Evolutionary conservation across 768 basidiomycete species (phyloP).

Genomic region (Boletus pseudopeckii): DNA sequence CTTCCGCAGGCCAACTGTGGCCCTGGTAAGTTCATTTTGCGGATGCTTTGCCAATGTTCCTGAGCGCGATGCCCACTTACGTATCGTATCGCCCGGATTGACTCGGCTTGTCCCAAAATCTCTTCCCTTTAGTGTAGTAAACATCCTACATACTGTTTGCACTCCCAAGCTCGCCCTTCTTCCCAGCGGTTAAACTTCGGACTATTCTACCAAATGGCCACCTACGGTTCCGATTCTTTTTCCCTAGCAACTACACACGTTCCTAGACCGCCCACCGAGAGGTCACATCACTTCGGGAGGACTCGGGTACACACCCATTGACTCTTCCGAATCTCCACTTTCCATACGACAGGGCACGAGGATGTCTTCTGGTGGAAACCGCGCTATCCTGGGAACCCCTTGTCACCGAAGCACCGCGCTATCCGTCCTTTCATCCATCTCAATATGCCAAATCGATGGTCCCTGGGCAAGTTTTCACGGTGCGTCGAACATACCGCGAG

Average conservation of each 20-base stretch:
- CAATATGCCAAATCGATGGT: constrained; percentile 11
- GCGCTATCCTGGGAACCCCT: constrained; percentile 10
- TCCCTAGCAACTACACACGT: neutral
- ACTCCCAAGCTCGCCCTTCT: neutral
- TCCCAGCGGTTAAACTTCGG: neutral
- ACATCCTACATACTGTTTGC: neutral
- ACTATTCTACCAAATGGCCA: neutral
- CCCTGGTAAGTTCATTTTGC: constrained; percentile 14
- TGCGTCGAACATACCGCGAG: neutral
- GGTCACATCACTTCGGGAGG: constrained; percentile 7
- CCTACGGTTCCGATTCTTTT: neutral
- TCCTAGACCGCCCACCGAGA: constrained; percentile 1
- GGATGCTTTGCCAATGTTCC: neutral
- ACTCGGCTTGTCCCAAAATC: constrained; percentile 2
- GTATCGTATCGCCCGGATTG: constrained; percentile 11
- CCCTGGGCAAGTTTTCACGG: constrained; percentile 2
- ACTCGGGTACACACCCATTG: constrained; percentile 5
- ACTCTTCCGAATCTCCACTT: constrained; percentile 12
- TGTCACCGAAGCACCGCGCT: constrained; percentile 14
- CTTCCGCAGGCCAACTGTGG: constrained; percentile 2
- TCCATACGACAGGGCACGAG: constrained; percentile 16
- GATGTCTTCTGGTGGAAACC: constrained; percentile 15
- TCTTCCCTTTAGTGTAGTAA: neutral
- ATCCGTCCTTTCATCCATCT: constrained; percentile 3
- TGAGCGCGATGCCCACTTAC: constrained; percentile 2